Evolutionary conservation across 2,329 filamentous ascomycete genomes (phyloP).

Genomic region (Pseudogymnoascus sp.): DNA sequence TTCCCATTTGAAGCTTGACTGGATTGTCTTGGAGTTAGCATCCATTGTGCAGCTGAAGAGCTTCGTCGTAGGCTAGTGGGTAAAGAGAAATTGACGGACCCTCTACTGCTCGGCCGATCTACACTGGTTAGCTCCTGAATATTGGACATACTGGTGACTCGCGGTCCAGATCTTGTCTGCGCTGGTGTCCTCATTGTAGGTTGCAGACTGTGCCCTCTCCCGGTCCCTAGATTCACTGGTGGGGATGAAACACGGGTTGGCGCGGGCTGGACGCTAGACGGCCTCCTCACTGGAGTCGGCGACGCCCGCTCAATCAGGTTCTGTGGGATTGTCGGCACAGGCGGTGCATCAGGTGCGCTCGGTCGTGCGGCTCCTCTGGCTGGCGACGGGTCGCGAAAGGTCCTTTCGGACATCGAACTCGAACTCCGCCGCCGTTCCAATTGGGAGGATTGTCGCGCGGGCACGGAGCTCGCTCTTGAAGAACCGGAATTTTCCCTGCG

Average conservation of each 20-base stretch:
- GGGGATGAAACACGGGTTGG: slow-evolving; percentile 24
- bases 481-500: slow-evolving; percentile 66
- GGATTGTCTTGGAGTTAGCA: slow-evolving; percentile 25
- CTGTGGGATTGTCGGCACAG: slow-evolving; percentile 65
- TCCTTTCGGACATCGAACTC: slow-evolving; percentile 80
- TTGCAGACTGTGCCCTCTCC: slow-evolving; percentile 25
- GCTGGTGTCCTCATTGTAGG: slow-evolving; percentile 17
- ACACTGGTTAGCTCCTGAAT: slow-evolving; percentile 34
- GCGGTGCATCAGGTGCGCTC: slow-evolving; percentile 48
- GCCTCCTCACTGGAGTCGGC: slow-evolving; percentile 21
- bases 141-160: slow-evolving; percentile 20
- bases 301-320: slow-evolving; percentile 26
- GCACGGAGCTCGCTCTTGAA: slow-evolving; percentile 48
- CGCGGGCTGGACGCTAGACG: slow-evolving; percentile 33
- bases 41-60: slow-evolving; percentile 22
- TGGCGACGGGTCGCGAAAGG: slow-evolving; percentile 73
- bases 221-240: slow-evolving; percentile 20
- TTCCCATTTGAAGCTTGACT: slow-evolving; percentile 30
- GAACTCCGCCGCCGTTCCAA: slow-evolving; percentile 61
- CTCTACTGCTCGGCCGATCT: slow-evolving; percentile 34
- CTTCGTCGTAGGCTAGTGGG: slow-evolving; percentile 33
- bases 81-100: slow-evolving; percentile 46
- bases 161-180: slow-evolving; percentile 16
- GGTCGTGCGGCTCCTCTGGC: slow-evolving; percentile 35
- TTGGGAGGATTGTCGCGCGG: slow-evolving; percentile 32